Base-by-base conservation (phyloP, 2,329 filamentous ascomycete genomes). In the Beauveria varroae region DNA sequence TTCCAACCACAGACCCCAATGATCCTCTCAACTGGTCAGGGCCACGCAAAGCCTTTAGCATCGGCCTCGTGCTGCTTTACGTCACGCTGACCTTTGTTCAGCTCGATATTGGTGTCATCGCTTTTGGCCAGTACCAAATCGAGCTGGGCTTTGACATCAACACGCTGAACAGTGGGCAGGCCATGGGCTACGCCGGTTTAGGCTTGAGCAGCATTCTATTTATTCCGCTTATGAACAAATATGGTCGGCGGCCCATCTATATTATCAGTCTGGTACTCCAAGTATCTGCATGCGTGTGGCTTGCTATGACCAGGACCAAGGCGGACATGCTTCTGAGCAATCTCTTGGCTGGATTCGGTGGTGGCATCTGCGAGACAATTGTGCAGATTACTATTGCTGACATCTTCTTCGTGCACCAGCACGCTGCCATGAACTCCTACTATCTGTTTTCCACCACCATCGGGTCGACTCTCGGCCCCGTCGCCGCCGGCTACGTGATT, bases 341-440 rank as follows among this genome's bases (percentile, higher is more conserved):
- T 63, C 64, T 77, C 0, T 49, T 81, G 18, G 68, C 69, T n/a
- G 76, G 79, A 41, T 69, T 79, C 22, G 67, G 74, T 3, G 79
- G 79, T 3, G 75, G 77, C 6, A 61, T 79, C 0, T 70, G 69
- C 30, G 78, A 81, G 65, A 70, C 71, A 0, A 68, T 80, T 28
- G 74, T 79, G 0, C 77, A 79, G 60, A 76, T 80, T 68, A 80
- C 78, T 0, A 73, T 80, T 12, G 73, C 74, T 12, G 78, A 81
- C 64, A 58, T 81, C 49, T 81, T 76, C 67, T 81, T 81, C 62
- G 72, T 80, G 4, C 78, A 81, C 56, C 70, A 81, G 58, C 72
- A 76, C 24, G 78, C 76, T 1, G 66, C 71, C 2, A 78, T 79
- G 75, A 83, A 81, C 63, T 71, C 69, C 0, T 71, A 79, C 12